Base-by-base conservation (phyloP, 768 basidiomycete genomes). In the Auricularia cornea region DNA sequence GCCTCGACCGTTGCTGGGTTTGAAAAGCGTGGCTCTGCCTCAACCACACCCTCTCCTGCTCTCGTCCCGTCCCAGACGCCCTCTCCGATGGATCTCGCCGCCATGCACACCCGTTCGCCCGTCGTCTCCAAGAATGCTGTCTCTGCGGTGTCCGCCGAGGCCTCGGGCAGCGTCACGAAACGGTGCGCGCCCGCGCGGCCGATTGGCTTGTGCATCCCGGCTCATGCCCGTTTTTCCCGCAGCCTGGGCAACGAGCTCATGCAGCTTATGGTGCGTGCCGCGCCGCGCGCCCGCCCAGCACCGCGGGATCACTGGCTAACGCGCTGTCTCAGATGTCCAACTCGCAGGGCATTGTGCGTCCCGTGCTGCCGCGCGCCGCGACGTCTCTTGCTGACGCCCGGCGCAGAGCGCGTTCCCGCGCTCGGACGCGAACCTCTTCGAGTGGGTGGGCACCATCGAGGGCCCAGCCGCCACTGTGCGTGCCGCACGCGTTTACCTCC, bases 361-460 rank as follows among this genome's bases (percentile, higher is more conserved):
- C 5, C 28, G 20, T 30, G 20, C 23, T 31, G 40, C 52, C n/a
- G 14, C 59, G 11, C 18, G 14, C 8, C 57, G 14, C 48, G 3
- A 48, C 44, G 10, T 8, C 35, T 38, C 35, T 38, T 18, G 44
- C 30, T 57, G 1, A 40, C 52, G 64, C n/a, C 63, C 18, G 26
- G 30, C 63, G 28, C 68, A 93, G 92, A 92, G 92, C 59, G 93
- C 93, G 6, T 94, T 94, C 73, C 93, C 93, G 1, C 92, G 88
- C 71, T 85, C 84, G 65, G 92, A 95, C 64, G 83, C 87, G 12
- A 93, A 92, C 73, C 78, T 95, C 16, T 92, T 92, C 66, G 92
- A 94, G 70, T 95, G 93, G 93, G 81, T 84, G 3, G 93, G 92
- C 6, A 92, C 91, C 51, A 89, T 95, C 70, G 90, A 90, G 70